phyloP scores from a whole-genome alignment of 2,329 filamentous ascomycete species.

The Pseudocercospora vitis region DNA sequence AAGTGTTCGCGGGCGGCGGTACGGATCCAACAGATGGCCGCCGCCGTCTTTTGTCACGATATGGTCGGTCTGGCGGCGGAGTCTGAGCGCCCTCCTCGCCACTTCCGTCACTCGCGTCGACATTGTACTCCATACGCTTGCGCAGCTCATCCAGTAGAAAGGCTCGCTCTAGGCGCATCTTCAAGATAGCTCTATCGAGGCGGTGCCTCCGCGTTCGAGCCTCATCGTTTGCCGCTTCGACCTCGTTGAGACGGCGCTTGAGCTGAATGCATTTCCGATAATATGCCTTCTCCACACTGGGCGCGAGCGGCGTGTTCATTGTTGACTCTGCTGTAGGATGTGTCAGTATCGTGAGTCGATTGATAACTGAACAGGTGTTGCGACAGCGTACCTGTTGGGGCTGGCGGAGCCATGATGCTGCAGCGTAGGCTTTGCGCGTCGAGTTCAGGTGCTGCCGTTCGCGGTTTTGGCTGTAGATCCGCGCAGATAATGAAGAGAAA shows the following conservation, averaged over 20 bases:
- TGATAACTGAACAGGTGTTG: background rate
- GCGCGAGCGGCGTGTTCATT: constrained; percentile 59
- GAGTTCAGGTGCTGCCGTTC: too few relatives aligned
- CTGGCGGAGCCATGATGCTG: constrained; percentile 1
- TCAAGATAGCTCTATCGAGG: constrained; percentile 81
- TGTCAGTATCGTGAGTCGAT: constrained; percentile 11
- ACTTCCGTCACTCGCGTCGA: constrained; percentile 43
- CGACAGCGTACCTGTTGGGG: background rate
- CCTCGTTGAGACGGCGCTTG: constrained; percentile 85
- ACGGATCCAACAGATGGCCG: constrained; percentile 17
- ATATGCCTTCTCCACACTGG: constrained; percentile 93
- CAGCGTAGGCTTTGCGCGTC: too few relatives aligned
- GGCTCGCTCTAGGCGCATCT: constrained; percentile 83
- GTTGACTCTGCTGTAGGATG: constrained; percentile 9
- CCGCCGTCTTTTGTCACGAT: constrained; percentile 34
- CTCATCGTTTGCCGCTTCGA: constrained; percentile 87
- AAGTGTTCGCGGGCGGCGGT: constrained; percentile 20
- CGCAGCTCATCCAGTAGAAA: constrained; percentile 53
- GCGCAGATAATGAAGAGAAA: too few relatives aligned
- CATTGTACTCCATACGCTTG: constrained; percentile 49
- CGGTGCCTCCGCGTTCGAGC: constrained; percentile 75
- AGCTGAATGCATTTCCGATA: constrained; percentile 94
- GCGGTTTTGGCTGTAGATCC: too few relatives aligned
- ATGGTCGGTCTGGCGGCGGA: constrained; percentile 35
- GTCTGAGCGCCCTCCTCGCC: constrained; percentile 35